Evolutionary conservation across 805 yeast genomes (phyloP).

Genomic region (Lachancea sp.): DNA sequence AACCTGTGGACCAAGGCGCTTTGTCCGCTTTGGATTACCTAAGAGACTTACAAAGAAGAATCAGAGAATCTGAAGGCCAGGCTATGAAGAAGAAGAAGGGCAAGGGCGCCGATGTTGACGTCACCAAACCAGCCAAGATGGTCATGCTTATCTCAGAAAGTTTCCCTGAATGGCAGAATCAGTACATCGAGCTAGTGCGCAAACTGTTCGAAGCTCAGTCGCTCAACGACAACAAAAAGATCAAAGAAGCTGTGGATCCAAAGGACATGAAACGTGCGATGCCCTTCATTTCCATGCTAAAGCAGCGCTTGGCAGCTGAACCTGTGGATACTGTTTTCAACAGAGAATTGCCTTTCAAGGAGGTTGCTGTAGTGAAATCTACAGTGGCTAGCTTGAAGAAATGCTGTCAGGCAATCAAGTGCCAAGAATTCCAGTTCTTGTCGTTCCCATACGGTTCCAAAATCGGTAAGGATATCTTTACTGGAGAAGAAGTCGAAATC

Average conservation of each 20-base stretch:
- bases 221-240: slow-evolving; percentile 56
- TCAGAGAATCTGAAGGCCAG: slow-evolving; percentile 90
- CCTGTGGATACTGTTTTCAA: slow-evolving; percentile 76
- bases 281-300: slow-evolving; percentile 88
- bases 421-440: slow-evolving; percentile 54
- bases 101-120: slow-evolving; percentile 68
- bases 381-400: slow-evolving; percentile 52
- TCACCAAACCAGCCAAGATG: slow-evolving; percentile 63
- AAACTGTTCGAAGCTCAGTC: slow-evolving; percentile 60
- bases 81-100: slow-evolving; percentile 85
- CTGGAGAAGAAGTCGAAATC: slow-evolving; percentile 66
- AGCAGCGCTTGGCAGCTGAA: slow-evolving; percentile 67
- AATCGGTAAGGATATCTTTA: slow-evolving; percentile 55
- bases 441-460: slow-evolving; percentile 57
- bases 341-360: slow-evolving; percentile 81
- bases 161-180: slow-evolving; percentile 91
- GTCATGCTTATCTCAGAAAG: slow-evolving; percentile 67
- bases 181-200: slow-evolving; percentile 73
- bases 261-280: slow-evolving; percentile 95
- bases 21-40: slow-evolving; percentile 72
- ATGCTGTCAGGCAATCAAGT: slow-evolving; percentile 54
- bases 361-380: slow-evolving; percentile 55
- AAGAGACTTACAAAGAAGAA: slow-evolving; percentile 68
- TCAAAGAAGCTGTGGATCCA: slow-evolving; percentile 59
- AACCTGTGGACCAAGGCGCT: slow-evolving; percentile 55